Conservation (phyloP, 2,329 filamentous ascomycete species). For the Penicillium oxalicum region DNA sequence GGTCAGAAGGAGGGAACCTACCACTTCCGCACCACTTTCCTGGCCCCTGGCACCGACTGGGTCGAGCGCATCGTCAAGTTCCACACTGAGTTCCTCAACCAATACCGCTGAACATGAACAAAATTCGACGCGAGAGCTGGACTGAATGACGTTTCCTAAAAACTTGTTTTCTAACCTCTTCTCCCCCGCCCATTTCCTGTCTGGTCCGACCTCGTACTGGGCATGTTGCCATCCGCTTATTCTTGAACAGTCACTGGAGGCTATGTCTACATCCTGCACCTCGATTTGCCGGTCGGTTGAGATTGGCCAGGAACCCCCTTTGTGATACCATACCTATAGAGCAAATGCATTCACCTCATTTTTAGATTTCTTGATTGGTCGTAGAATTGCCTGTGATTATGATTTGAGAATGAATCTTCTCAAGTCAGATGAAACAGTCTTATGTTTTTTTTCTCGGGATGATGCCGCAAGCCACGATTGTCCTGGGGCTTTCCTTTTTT, state of each 20-base stretch:
- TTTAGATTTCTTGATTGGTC: background rate
- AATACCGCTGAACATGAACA: conserved; percentile 48
- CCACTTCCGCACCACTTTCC: conserved; percentile 95
- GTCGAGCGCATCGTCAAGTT: conserved; percentile 80
- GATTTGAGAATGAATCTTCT: background rate
- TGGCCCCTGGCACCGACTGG: conserved; percentile 95
- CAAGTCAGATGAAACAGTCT: no score
- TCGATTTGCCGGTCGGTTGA: background rate
- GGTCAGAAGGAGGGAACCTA: conserved; percentile 86
- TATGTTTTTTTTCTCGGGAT: no score
- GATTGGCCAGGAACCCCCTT: background rate
- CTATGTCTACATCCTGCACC: background rate
- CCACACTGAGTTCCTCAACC: conserved; percentile 82
- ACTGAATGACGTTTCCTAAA: background rate
- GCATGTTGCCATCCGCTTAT: background rate
- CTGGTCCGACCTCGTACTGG: background rate
- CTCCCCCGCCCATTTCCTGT: background rate
- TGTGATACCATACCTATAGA: conserved; percentile 17
- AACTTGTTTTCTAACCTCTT: background rate
- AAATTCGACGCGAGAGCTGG: background rate
- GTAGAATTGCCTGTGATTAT: background rate
- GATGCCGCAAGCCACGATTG: no score
- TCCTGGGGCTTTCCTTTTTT: no score
- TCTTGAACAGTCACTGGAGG: background rate
- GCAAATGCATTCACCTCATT: background rate